Evolutionary conservation across 441 rosid species (phyloP).

Genomic region (Breynia disticha): DNA sequence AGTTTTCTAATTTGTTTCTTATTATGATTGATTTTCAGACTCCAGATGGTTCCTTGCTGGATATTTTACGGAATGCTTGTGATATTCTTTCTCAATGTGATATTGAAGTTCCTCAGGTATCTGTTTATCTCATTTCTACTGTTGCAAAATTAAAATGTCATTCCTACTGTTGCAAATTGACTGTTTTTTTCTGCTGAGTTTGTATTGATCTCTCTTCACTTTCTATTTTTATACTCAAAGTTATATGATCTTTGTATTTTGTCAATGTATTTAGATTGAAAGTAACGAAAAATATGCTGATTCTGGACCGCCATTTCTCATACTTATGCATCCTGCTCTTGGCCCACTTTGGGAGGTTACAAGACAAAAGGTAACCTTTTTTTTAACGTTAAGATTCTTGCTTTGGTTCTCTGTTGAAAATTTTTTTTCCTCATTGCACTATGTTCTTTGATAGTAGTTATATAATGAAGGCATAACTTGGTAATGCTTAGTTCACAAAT

Average conservation of each 20-base stretch:
- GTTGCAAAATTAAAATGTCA: no score
- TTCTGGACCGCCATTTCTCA: constrained; percentile 76
- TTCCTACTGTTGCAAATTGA: no score
- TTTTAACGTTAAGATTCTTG: constrained; percentile 3
- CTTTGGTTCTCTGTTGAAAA: background rate
- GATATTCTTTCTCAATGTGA: constrained; percentile 71
- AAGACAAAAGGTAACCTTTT: constrained; percentile 58
- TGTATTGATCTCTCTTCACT: constrained; percentile 4
- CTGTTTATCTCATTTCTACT: background rate
- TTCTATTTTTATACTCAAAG: constrained; percentile 4
- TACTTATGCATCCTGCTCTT: constrained; percentile 85
- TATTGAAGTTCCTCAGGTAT: constrained; percentile 70
- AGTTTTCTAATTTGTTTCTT: constrained; percentile 1
- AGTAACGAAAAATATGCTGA: constrained; percentile 52
- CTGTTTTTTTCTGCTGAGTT: constrained; percentile 7
- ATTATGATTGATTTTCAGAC: constrained; percentile 46
- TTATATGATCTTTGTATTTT: constrained; percentile 6
- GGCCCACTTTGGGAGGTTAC: constrained; percentile 95
- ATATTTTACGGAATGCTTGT: constrained; percentile 73
- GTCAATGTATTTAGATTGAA: constrained; percentile 37
- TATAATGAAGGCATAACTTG: no score
- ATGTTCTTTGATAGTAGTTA: background rate
- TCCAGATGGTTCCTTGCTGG: constrained; percentile 84
- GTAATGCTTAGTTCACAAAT: no score
- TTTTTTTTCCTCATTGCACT: constrained; percentile 1